Percentiles rank a stretch among this genome's conserved stretches.
These are phyloP conservation scores for Trichoderma sp. DNA, from an alignment of 2,329 filamentous ascomycete species.

Conservation along the genomic window DNA sequence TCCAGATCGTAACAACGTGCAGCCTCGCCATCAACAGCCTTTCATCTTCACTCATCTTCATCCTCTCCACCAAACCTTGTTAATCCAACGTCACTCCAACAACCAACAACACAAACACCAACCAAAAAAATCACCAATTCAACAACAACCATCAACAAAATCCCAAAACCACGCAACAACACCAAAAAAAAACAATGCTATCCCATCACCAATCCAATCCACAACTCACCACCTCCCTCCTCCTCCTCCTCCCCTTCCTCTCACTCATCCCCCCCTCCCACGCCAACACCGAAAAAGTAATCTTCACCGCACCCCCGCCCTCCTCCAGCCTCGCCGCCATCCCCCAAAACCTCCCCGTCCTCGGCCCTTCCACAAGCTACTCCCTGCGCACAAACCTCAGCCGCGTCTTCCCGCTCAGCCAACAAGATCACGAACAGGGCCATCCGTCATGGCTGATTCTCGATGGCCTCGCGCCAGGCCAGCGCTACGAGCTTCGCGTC, in stretches of 20 bases:
- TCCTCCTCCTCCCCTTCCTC: conserved; percentile 22
- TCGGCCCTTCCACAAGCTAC: conserved; percentile 55
- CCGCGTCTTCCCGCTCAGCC: conserved; percentile 61
- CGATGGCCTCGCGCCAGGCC: conserved; percentile 62
- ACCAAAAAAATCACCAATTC: neutral
- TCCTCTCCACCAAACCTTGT: too few relatives aligned
- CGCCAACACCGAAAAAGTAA: conserved; percentile 87
- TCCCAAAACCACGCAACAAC: neutral
- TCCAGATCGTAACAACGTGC: neutral
- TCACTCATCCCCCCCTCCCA: conserved; percentile 19
- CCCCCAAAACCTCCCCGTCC: conserved; percentile 58
- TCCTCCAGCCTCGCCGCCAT: conserved; percentile 37
- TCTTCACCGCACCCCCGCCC: conserved; percentile 64
- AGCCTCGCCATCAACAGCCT: neutral
- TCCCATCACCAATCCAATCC: neutral
- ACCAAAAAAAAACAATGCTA: neutral
- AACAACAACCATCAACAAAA: too few relatives aligned
- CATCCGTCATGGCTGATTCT: conserved; percentile 76
- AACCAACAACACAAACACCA: neutral
- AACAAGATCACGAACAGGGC: conserved; percentile 38
- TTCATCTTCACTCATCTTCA: neutral
- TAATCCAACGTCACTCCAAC: neutral
- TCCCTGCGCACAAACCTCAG: conserved; percentile 62
- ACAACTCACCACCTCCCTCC: neutral
- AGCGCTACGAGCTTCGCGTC: conserved; percentile 84